phyloP scores from a whole-genome alignment of 2,329 filamentous ascomycete species.

The Rhytidhysteron rufulum region DNA sequence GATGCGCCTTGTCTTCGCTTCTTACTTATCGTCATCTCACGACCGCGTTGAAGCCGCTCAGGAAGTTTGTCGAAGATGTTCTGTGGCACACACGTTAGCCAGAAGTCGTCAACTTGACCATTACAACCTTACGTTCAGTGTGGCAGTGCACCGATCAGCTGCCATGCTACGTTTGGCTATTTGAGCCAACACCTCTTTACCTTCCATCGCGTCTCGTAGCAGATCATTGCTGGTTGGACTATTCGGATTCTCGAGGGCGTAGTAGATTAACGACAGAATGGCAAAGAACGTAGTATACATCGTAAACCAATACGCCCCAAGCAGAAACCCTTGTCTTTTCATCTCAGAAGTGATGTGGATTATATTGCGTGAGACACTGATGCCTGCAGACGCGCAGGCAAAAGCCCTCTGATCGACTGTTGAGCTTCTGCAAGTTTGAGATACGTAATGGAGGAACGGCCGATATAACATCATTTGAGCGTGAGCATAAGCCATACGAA shows the following conservation, averaged over 20 bases:
- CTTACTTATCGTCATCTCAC: constrained; percentile 24
- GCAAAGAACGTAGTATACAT: constrained; percentile 82
- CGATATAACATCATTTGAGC: constrained; percentile 80
- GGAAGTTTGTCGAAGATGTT: constrained; percentile 80
- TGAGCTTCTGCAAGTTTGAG: constrained; percentile 50
- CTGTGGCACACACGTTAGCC: constrained; percentile 44
- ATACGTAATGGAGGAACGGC: constrained; percentile 80
- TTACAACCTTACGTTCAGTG: constrained; percentile 62
- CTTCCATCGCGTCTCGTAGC: constrained; percentile 77
- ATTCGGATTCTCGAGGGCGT: constrained; percentile 74
- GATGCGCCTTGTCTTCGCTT: constrained; percentile 38
- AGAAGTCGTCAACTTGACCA: not conserved
- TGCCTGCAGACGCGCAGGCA: constrained; percentile 66
- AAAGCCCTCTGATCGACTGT: constrained; percentile 72
- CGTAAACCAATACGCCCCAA: constrained; percentile 82
- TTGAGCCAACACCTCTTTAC: constrained; percentile 74
- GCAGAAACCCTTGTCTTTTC: constrained; percentile 68
- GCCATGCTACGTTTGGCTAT: constrained; percentile 82
- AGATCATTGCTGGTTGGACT: constrained; percentile 73
- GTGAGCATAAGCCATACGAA: constrained; percentile 77
- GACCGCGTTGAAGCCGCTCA: constrained; percentile 57
- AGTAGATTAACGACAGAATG: constrained; percentile 74
- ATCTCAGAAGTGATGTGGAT: constrained; percentile 78
- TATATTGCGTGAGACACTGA: constrained; percentile 67
- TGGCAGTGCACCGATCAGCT: constrained; percentile 77